phyloP scores from a whole-genome alignment of 768 basidiomycete genomes.

The Cystobasidium tubakii region DNA sequence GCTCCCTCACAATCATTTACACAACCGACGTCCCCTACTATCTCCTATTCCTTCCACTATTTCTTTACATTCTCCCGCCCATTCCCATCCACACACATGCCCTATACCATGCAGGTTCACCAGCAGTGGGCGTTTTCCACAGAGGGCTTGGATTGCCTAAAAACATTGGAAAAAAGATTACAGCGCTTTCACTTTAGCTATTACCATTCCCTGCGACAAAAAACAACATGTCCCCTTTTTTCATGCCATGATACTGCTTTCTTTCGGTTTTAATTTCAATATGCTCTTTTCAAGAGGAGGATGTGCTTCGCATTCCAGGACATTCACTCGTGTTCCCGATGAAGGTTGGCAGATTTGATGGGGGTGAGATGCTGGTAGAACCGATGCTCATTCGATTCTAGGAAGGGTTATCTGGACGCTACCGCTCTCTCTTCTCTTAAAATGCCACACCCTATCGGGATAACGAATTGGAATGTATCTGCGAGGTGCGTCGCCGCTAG shows the following conservation, averaged over 20 bases:
- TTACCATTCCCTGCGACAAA: constrained; percentile 7
- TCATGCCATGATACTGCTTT: constrained; percentile 22
- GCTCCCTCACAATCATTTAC: too few relatives aligned
- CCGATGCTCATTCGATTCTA: background rate
- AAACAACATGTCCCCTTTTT: constrained; percentile 5
- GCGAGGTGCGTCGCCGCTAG: too few relatives aligned
- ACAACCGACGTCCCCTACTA: too few relatives aligned
- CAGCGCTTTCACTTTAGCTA: constrained; percentile 17
- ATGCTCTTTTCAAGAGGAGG: too few relatives aligned
- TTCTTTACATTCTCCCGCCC: background rate
- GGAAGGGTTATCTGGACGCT: background rate
- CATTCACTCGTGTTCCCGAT: too few relatives aligned
- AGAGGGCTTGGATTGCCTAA: background rate
- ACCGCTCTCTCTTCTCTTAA: background rate
- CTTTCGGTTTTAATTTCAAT: background rate
- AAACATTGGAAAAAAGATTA: constrained; percentile 3
- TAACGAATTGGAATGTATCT: too few relatives aligned
- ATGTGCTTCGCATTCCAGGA: too few relatives aligned
- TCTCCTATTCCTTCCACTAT: background rate
- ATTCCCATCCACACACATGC: background rate
- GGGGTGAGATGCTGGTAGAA: background rate
- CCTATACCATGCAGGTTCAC: constrained; percentile 3
- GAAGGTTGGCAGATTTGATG: background rate
- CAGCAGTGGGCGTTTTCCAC: constrained; percentile 10
- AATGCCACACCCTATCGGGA: background rate